Evolutionary conservation across 2,329 filamentous ascomycete species (phyloP).

Genomic region (Aurifilum marmelostoma): DNA sequence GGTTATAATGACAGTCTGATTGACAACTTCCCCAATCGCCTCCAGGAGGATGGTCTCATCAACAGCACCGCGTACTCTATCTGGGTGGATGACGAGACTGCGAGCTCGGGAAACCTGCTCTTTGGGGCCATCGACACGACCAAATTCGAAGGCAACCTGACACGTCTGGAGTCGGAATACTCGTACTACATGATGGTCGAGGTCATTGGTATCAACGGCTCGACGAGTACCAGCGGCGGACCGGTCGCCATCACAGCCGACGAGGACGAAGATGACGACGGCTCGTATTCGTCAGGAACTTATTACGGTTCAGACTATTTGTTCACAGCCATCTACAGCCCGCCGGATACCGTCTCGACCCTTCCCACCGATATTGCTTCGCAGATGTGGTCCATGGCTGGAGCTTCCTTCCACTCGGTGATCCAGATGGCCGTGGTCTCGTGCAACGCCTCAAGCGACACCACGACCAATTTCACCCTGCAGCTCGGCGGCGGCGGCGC

Average conservation of each 20-base stretch:
- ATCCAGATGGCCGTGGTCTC: constrained; percentile 31
- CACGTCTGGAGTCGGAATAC: constrained; percentile 17
- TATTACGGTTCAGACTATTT: constrained; percentile 10
- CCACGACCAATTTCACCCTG: constrained; percentile 33
- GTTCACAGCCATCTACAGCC: constrained; percentile 30
- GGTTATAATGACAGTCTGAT: constrained; percentile 33
- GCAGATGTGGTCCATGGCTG: constrained; percentile 36
- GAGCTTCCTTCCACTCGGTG: constrained; percentile 33
- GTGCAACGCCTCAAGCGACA: constrained; percentile 33
- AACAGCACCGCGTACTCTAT: constrained; percentile 38
- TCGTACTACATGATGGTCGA: constrained; percentile 6
- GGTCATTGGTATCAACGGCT: constrained; percentile 25
- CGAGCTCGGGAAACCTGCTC: constrained; percentile 36
- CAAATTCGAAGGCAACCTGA: constrained; percentile 30
- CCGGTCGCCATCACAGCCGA: constrained; percentile 18
- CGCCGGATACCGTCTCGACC: constrained; percentile 33
- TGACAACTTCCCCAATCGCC: constrained; percentile 34
- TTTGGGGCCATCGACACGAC: constrained; percentile 39
- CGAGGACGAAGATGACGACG: not conserved
- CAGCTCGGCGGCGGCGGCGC: constrained; percentile 33
- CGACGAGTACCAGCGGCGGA: constrained; percentile 18
- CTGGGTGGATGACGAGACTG: constrained; percentile 38
- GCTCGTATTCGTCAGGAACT: not conserved
- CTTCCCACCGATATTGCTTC: constrained; percentile 34
- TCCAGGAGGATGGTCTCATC: constrained; percentile 36